A percentile compares a stretch with the other conserved stretches of the same genome.
phyloP scores from a whole-genome alignment of 2,329 filamentous ascomycete genomes.

The Parastagonospora avenae region DNA sequence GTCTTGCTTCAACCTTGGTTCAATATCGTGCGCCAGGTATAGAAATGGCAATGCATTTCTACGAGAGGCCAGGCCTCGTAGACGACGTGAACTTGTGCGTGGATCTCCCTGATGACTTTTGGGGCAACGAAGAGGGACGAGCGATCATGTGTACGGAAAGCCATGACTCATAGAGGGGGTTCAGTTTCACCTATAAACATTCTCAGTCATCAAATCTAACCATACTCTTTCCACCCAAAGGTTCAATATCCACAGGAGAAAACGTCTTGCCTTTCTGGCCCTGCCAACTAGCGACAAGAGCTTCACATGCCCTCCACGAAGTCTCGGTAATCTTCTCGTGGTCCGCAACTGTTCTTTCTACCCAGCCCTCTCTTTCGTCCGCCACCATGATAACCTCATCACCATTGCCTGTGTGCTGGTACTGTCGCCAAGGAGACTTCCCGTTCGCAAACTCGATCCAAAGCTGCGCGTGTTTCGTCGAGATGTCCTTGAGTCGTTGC shows the following conservation, averaged over 20 bases:
- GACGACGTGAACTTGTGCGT: no score
- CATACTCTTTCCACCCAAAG: not conserved
- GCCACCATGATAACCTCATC: constrained; percentile 22
- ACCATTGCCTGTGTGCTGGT: constrained; percentile 9
- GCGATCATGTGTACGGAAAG: no score
- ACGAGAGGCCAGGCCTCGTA: no score
- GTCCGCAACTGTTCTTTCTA: constrained; percentile 16
- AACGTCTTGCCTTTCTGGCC: not conserved
- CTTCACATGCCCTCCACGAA: not conserved
- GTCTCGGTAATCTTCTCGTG: constrained; percentile 12
- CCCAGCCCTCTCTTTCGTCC: constrained; percentile 29
- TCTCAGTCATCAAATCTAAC: not conserved
- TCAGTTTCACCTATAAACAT: no score
- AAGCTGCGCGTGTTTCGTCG: constrained; percentile 20
- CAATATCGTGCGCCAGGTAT: no score
- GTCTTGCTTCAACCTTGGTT: no score
- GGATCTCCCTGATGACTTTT: no score
- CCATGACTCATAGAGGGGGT: no score
- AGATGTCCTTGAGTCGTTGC: constrained; percentile 21
- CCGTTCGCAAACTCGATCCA: constrained; percentile 31
- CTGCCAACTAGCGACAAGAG: not conserved
- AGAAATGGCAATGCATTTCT: no score
- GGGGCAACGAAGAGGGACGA: no score
- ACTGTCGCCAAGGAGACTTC: constrained; percentile 21
- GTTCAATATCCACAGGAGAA: not conserved